Evolutionary conservation across 1,139 yeast genomes (phyloP).

Genomic region (Debaryomyces fabryi): DNA sequence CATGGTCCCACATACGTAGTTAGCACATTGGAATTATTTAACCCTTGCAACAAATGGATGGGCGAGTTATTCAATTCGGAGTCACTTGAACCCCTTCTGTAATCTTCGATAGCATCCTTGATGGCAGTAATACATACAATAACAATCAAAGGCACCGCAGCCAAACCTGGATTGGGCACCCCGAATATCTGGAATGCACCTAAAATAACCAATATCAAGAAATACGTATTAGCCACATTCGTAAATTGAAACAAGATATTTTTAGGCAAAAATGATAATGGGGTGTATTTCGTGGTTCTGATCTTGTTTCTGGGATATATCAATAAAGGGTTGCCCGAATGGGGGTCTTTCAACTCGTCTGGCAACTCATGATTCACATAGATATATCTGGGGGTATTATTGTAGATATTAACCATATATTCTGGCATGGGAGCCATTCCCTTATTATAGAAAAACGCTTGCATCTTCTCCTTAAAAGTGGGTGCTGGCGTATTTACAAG

Average conservation of each 20-base stretch:
- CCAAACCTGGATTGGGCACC: constrained; percentile 83
- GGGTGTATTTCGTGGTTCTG: constrained; percentile 94
- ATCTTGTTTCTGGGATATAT: constrained; percentile 84
- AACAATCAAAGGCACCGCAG: constrained; percentile 92
- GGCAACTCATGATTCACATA: constrained; percentile 45
- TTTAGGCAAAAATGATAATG: constrained; percentile 84
- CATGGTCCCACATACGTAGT: constrained; percentile 64
- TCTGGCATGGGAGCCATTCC: constrained; percentile 40
- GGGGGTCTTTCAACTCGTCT: constrained; percentile 25
- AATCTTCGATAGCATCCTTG: constrained; percentile 94
- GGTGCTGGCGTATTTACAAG: constrained; percentile 36
- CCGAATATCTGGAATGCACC: constrained; percentile 93
- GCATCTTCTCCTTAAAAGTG: constrained; percentile 29
- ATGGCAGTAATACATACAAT: constrained; percentile 86
- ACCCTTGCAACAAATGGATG: constrained; percentile 73
- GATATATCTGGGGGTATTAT: constrained; percentile 38
- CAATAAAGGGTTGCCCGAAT: constrained; percentile 59
- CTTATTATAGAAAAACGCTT: constrained; percentile 30
- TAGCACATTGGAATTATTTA: constrained; percentile 77
- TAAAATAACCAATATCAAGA: constrained; percentile 75
- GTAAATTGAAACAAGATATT: constrained; percentile 78
- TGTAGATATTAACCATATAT: constrained; percentile 39
- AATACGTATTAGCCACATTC: constrained; percentile 88
- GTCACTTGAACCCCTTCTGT: constrained; percentile 78
- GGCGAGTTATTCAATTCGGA: constrained; percentile 84